Base-by-base conservation (phyloP, 257 asterid genomes). In the Solanum habrochaites region DNA sequence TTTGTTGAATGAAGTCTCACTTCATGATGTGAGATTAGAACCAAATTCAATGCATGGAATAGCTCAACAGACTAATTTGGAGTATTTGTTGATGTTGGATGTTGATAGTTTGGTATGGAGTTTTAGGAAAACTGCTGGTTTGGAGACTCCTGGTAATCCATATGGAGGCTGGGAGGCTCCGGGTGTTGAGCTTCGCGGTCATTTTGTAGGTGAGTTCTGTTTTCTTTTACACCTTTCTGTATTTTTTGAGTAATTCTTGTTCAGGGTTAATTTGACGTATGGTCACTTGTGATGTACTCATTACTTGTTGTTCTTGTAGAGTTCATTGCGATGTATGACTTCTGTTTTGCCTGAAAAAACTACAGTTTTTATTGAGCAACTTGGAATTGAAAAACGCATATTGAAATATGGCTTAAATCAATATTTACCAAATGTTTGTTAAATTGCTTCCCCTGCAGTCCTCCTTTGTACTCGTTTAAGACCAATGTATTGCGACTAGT, bases 161-260 rank as follows among this genome's bases (percentile, higher is more conserved):
- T 96, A 97, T 81, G 98, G 98, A 7, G 99, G 99, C 7, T 97
- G 99, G 99, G 99, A 97, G 94, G 84, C 49, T 66, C 90, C 94
- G 1, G 6, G 18, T 3, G 15, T n/a, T 2, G 97, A 97, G 93
- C 99, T 97, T 47, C 96, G 99, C 0, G 99, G 99, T 58, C 99
- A 97, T 88, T 97, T 97, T 89, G 99, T 97, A 71, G 99, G 99
- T 97, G 40, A 3, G 94, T 90, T 60, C 20, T 47, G 23, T 20
- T 18, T 21, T 8, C 35, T 2, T 14, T 14, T 85, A 13, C 58
- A 5, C 29, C 35, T 29, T 73, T 78, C 62, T 78, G 11, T 23
- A 27, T 45, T 13, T 72, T 4, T 25, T 15, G 15, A 43, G 40
- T 77, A 77, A 43, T 2, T 45, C 8, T 78, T 5, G 23, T 78